Evolutionary conservation across 768 basidiomycete genomes (phyloP), one percentile per base, ranked within the genome.

Genomic region (Lactarius evosmus): DNA sequence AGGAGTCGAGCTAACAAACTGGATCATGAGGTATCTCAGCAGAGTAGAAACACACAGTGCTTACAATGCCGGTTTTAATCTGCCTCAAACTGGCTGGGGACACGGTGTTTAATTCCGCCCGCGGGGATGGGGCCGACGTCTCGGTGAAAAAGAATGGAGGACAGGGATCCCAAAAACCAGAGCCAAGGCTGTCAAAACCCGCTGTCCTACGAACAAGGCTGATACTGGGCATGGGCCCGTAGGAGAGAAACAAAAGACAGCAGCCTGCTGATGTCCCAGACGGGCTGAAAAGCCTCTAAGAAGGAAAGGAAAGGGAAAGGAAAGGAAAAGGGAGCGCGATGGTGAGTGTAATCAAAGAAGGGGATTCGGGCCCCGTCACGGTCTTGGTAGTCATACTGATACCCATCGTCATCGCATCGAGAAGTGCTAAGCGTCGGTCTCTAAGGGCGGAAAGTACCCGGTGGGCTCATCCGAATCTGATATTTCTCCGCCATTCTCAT

Each of bases 251-350:
- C 19, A 58, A 40, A 17, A 29, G 51, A 41, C 54, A 54, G 41
- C 52, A 65, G 62, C 62, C 46, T 65, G 62, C 66, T 60, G 40
- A 55, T 58, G 63, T 65, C 62, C 33, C 46, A 54, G 52, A 50
- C 55, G 33, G 49, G 59, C 55, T 41, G 36, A 16, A 41, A 55
- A 19, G 66, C 41, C 41, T 64, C 19, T 44, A 59, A 41, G 14
- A 50, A 49, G 25, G 29, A 33, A 56, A 46, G 2, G 30, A n/a
- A 7, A 49, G 27, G 11, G 29, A 46, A 58, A 49, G 8, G 22
- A 56, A 41, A 17, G 57, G 34, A 34, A 56, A 22, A 36, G 2
- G 40, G 25, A 22, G 38, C 6, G 40, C 16, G 49, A 57, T 8
- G 33, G 49, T 11, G 53, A 55, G 19, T 4, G 58, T 40, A 25